Conservation (phyloP, 805 yeast genomes). For the Metschnikowia matae region DNA sequence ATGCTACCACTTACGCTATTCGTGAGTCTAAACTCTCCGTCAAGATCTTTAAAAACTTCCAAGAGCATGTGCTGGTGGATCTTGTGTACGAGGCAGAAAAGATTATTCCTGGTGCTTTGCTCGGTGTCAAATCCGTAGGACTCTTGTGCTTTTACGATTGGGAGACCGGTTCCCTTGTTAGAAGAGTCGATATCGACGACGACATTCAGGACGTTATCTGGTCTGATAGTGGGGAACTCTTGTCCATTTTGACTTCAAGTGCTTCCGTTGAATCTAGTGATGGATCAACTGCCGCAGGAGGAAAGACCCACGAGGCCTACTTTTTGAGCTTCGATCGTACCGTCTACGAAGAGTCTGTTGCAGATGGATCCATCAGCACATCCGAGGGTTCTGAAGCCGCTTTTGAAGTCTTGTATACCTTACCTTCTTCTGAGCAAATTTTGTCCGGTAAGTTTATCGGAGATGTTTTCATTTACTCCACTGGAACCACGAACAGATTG, state of each 20-base stretch:
- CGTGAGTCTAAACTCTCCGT: slow-evolving; percentile 65
- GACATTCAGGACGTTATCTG: slow-evolving; percentile 80
- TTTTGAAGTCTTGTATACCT: slow-evolving; percentile 79
- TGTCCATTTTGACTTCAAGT: slow-evolving; percentile 54
- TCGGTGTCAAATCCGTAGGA: slow-evolving; percentile 81
- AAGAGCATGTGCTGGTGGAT: slow-evolving; percentile 65
- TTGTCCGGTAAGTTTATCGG: slow-evolving; percentile 95
- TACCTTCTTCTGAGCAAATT: slow-evolving; percentile 63
- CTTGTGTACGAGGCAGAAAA: slow-evolving; percentile 72
- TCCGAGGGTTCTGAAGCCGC: slow-evolving; percentile 89
- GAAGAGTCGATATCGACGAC: slow-evolving; percentile 76
- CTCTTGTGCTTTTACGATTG: slow-evolving; percentile 89
- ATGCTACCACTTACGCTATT: slow-evolving; percentile 67
- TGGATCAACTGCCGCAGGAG: slow-evolving; percentile 22
- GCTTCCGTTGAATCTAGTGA: slow-evolving; percentile 23
- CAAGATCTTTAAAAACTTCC: slow-evolving; percentile 77
- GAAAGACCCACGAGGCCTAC: slow-evolving; percentile 64
- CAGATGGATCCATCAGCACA: slow-evolving; percentile 53
- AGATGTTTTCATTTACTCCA: slow-evolving; percentile 91
- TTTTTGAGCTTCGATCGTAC: slow-evolving; percentile 72
- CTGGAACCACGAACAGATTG: slow-evolving; percentile 72
- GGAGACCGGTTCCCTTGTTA: slow-evolving; percentile 80
- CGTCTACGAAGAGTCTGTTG: slow-evolving; percentile 57
- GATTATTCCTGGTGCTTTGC: slow-evolving; percentile 82
- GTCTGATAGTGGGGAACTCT: slow-evolving; percentile 91